Base-by-base conservation (phyloP, 2,329 filamentous ascomycete genomes). In the Dactylellina sp. region DNA sequence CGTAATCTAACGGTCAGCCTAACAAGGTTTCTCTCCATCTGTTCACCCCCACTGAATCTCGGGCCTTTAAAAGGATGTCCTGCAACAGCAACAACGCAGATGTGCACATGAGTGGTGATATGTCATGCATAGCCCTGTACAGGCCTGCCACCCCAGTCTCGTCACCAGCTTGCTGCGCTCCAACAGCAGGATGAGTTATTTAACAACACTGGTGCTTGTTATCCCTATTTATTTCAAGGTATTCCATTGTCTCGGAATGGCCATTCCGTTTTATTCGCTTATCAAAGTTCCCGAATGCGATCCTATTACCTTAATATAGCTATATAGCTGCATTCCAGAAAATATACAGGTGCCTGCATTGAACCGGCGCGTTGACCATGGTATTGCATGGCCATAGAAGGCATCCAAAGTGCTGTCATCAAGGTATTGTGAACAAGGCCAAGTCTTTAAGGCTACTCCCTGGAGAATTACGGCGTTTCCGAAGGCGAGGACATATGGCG, bases 251-350 rank as follows among this genome's bases (percentile, higher is more conserved):
- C 37, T 12, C 37, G 9, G 37, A 16, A 16, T 40, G 14, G 6
- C 37, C 3, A 40, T 40, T 12, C n/a, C 37, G 37, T 3, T 4
- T 12, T 14, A 40, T 14, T 40, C 37, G 28, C 37, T 40, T 40
- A 16, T 40, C 37, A 40, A 40, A 14, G 37, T 40, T 40, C n/a
- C 37, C 37, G 37, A 40, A 16, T 40, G 37, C 37, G 37, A 40
- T 40, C 14, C n/a, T 40, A 40, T 40, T 4, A 40, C n/a, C 37
- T 40, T 32, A 9, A 4, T 32, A 32, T 9, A 32, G 28, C 28
- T 3, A 12, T 40, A 40, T 6, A 40, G 37, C 37, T 40, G 37
- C 37, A 40, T 40, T 40, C 37, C 37, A 40, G 37, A 40, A 40
- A 40, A 40, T 40, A 5, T 12, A 40, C 37, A 40, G 37, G 37